These are phyloP conservation scores for Aphanocladium album DNA, from an alignment of 2,329 filamentous ascomycete species.

Conservation along the genomic window DNA sequence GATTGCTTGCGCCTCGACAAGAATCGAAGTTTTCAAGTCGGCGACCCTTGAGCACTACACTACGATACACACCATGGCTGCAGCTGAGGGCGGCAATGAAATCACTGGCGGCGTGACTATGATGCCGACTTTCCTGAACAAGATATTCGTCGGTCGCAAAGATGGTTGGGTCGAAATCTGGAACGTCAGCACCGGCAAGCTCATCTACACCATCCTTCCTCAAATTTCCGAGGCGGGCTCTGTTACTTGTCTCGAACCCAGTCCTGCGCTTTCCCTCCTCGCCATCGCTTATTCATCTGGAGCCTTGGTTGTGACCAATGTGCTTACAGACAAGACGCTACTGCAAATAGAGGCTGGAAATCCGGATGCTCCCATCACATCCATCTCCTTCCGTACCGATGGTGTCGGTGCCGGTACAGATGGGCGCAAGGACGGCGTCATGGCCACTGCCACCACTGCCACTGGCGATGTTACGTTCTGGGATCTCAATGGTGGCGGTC, in stretches of 20 bases:
- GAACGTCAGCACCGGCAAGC: constrained; percentile 89
- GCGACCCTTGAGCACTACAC: constrained; percentile 84
- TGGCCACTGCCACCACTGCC: constrained; percentile 78
- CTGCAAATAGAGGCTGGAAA: constrained; percentile 64
- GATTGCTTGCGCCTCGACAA: constrained; percentile 68
- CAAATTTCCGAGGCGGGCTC: constrained; percentile 66
- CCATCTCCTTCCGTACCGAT: constrained; percentile 87
- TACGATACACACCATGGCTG: constrained; percentile 60
- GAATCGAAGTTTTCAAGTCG: constrained; percentile 86
- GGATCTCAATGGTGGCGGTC: constrained; percentile 87
- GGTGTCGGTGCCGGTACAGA: constrained; percentile 83
- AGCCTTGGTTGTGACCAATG: constrained; percentile 72
- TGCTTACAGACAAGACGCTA: constrained; percentile 69
- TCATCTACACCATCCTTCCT: constrained; percentile 85
- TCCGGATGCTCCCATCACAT: constrained; percentile 63
- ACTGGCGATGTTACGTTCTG: constrained; percentile 91
- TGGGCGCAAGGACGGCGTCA: constrained; percentile 78
- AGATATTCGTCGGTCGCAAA: constrained; percentile 80
- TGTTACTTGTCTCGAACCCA: constrained; percentile 82
- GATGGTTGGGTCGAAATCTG: constrained; percentile 95
- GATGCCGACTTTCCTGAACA: constrained; percentile 95
- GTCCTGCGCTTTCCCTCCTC: constrained; percentile 76
- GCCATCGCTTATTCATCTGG: constrained; percentile 84
- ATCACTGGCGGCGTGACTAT: constrained; percentile 76
- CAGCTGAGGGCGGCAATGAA: constrained; percentile 54